Evolutionary conservation across 148 eudicot species (phyloP), one percentile per base, ranked within the genome.

Genomic region (Chenopodium quinoa): DNA sequence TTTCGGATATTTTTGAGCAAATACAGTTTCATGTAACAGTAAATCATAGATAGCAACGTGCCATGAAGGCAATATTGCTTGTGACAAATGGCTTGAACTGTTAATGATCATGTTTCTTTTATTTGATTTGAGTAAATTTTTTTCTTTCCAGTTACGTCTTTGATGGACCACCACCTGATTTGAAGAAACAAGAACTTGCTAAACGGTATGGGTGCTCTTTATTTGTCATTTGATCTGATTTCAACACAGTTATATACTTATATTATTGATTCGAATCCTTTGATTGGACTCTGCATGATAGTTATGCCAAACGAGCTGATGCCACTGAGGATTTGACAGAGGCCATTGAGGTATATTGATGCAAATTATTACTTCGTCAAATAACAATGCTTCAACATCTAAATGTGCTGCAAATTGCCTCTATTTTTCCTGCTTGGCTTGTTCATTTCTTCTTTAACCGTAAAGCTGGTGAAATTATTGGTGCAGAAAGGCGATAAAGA

Each of bases 121-220:
- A 76, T 75, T 58, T 82, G 9, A 9, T 79, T 83, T 27, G 69
- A 48, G 52, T 67, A 27, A n/a, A 54, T 16, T 17, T 47, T 81
- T 74, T 71, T 23, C 75, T 20, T 20, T 77, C 48, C 87, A 96
- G 99, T 23, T 96, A 96, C 80, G 99, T 96, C 52, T 96, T 96
- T 78, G 99, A 96, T 84, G 99, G 99, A 27, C 78, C 90, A 84
- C 99, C 99, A 72, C 99, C 99, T 50, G 98, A 92, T 75, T 84
- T 96, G 89, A 96, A 96, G 92, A 92, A 91, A 77, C 94, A 96
- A 90, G 99, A 96, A 90, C 94, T 96, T 90, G 98, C 98, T 27
- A 94, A 94, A 83, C 94, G 99, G 99, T 96, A 91, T 78, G 29
- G 78, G 2, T 60, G 12, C 72, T 56, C 75, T 68, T 64, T 32